Conservation (phyloP, 2,329 filamentous ascomycete genomes). For the Zymoseptoria tritici region DNA sequence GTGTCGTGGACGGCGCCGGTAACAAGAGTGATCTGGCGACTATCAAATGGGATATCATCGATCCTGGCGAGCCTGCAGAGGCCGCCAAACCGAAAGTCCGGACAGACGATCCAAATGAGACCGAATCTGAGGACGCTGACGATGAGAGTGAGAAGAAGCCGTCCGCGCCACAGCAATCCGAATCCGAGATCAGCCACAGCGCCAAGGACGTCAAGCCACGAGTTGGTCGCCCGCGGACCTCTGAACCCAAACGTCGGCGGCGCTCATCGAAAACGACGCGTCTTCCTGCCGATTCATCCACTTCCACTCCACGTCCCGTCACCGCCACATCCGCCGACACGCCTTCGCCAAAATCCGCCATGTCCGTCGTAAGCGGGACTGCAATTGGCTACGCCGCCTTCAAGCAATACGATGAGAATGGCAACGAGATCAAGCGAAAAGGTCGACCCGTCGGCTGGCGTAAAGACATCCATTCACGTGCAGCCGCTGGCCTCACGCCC, state of each 20-base stretch:
- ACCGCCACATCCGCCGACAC: slow-evolving; percentile 1
- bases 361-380: slow-evolving; percentile 1
- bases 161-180: background rate
- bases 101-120: slow-evolving; percentile 6
- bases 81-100: slow-evolving; percentile 10
- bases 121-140: slow-evolving; percentile 21
- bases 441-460: slow-evolving; percentile 45
- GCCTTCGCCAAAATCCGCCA: background rate
- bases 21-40: slow-evolving; percentile 46
- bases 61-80: slow-evolving; percentile 44
- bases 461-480: slow-evolving; percentile 39
- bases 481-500: slow-evolving; percentile 22
- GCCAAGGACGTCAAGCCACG: background rate
- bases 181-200: slow-evolving; percentile 1
- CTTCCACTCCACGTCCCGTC: slow-evolving; percentile 2
- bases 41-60: slow-evolving; percentile 55
- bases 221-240: background rate
- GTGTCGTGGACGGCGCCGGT: slow-evolving; percentile 31
- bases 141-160: slow-evolving; percentile 5
- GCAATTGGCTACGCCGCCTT: slow-evolving; percentile 39
- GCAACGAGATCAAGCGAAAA: slow-evolving; percentile 35
- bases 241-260: background rate
- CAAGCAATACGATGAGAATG: slow-evolving; percentile 26
- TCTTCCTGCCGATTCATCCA: background rate
- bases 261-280: background rate